Percentiles rank a stretch among this genome's conserved stretches.
Conservation (phyloP, 208 protist genomes). For the Spongospora subterranea region DNA sequence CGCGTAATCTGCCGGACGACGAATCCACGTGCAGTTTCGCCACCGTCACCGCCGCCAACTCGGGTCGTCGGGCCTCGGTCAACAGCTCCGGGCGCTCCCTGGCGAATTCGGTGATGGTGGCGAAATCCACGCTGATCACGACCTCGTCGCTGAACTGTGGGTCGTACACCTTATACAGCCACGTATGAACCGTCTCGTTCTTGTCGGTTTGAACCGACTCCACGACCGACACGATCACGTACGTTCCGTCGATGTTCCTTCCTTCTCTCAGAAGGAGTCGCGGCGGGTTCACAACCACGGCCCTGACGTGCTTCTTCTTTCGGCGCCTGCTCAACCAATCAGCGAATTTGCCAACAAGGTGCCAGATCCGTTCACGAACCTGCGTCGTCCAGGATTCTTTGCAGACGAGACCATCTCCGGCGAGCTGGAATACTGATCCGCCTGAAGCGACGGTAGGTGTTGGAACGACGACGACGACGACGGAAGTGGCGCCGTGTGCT, state of each 20-base stretch:
- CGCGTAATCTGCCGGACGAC: constrained; percentile 4
- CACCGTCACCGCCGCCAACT: background rate
- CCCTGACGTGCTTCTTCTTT: background rate
- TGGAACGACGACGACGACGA: background rate
- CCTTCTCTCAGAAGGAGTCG: constrained; percentile 10
- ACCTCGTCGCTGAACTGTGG: constrained; percentile 49
- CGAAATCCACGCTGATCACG: background rate
- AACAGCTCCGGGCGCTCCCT: constrained; percentile 29
- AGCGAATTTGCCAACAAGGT: background rate
- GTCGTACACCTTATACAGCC: constrained; percentile 49
- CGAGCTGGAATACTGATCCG: background rate
- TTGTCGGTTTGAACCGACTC: background rate
- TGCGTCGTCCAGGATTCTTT: background rate
- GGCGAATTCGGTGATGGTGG: background rate
- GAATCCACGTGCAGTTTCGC: constrained; percentile 9
- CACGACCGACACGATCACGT: constrained; percentile 22
- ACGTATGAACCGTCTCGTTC: background rate
- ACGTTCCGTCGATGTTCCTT: constrained; percentile 33
- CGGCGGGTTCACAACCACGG: background rate
- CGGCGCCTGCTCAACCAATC: background rate
- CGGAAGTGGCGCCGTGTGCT: constrained; percentile 3
- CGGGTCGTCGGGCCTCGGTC: background rate
- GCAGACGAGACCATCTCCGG: background rate
- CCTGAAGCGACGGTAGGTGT: background rate
- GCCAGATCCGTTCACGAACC: background rate